Evolutionary conservation across 306 rosid genomes (phyloP).

Genomic region (Fragaria iinumae): DNA sequence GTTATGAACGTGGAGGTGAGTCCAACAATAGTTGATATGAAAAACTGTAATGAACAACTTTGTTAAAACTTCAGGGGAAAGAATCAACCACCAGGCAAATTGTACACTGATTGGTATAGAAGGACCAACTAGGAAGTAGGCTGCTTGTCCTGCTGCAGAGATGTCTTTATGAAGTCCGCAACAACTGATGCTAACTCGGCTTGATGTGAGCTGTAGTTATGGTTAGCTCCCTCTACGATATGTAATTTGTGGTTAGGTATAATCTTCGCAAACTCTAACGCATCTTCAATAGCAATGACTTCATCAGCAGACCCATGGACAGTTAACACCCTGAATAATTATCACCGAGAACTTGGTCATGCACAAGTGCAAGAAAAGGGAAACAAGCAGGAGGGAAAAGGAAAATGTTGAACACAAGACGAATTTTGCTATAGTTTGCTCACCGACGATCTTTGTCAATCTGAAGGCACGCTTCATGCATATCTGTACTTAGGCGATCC

Average conservation of each 20-base stretch:
- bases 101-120: constrained; percentile 13
- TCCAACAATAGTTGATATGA: background rate
- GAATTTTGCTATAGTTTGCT: background rate
- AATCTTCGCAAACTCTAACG: constrained; percentile 64
- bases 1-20: background rate
- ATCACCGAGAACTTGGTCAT: constrained; percentile 5
- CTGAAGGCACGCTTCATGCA: constrained; percentile 64
- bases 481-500: constrained; percentile 57
- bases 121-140: constrained; percentile 27
- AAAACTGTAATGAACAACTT: background rate
- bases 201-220: constrained; percentile 52
- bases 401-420: background rate
- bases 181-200: constrained; percentile 51
- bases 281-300: constrained; percentile 52
- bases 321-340: constrained; percentile 55
- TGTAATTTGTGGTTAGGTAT: constrained; percentile 71
- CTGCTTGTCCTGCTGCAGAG: constrained; percentile 34
- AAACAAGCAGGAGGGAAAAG: background rate
- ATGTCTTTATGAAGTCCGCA: constrained; percentile 43
- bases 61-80: background rate
- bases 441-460: constrained; percentile 73
- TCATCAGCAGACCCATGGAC: constrained; percentile 65
- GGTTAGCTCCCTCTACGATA: constrained; percentile 65
- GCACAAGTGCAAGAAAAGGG: background rate
- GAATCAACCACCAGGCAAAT: background rate